Base-by-base conservation (phyloP, 805 yeast genomes). In the Kuraishia borneana region DNA sequence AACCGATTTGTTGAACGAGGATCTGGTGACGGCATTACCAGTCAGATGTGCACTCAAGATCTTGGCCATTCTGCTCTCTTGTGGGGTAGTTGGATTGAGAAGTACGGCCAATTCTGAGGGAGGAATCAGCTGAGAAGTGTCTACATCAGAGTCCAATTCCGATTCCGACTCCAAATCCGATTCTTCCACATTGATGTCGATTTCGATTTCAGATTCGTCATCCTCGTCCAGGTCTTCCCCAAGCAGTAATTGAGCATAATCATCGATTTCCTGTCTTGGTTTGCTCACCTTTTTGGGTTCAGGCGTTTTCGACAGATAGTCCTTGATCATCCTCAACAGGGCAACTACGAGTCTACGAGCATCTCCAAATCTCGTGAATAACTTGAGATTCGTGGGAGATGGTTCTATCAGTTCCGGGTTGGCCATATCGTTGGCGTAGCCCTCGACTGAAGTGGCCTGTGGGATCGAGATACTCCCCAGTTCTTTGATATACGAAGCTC, bases 401-500 rank as follows among this genome's bases (percentile, higher is more conserved):
- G 17, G 14, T 26, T 17, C 27, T 25, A 18, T 14, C 26, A 28
- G 17, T 7, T 7, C 29, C 35, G 17, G 6, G 17, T 30, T 28
- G 18, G 25, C 35, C 35, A 34, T 25, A 25, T 29, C 21, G 12
- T 34, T 34, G 27, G 32, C 32, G 17, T 34, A 34, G 17, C 28
- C 38, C 34, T 74, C 81, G 14, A 78, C 39, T 72, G 77, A 81
- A 1, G 83, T 78, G 10, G 59, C 52, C 8, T 51, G 48, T n/a
- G 72, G 72, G n/a, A 68, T 48, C 0, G 53, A 48, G 3, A 80
- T 56, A 12, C 63, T 48, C 18, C 73, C 58, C 21, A 70, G 58
- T 45, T 80, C 85, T 32, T 72, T 66, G 27, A 76, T 66, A 49
- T 77, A 81, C 41, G 81, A 74, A 21, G 76, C 71, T 36, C 67